Evolutionary conservation across 495 filamentous ascomycete genomes (phyloP), one percentile per base, ranked within the genome.

Genomic region (Daldinia bambusicola): DNA sequence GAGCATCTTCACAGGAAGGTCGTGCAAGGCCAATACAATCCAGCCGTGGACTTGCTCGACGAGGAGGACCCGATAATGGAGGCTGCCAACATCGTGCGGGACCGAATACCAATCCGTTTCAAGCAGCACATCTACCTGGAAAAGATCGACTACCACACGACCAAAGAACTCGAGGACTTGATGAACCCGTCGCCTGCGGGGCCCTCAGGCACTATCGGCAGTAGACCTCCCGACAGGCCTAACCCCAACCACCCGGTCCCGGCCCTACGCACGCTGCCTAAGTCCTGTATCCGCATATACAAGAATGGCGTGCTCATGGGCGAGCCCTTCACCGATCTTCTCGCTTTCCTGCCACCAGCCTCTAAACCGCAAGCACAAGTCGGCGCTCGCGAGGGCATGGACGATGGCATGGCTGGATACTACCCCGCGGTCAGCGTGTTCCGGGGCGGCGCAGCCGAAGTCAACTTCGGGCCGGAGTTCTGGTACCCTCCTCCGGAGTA

Each of bases 81-180:
- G 55, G 81, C 80, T 4, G 76, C 86, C 0, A 93, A 98, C 78
- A 91, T 97, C 62, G 92, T 99, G 59, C 92, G 96, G 66, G 96
- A 98, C 76, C 90, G 96, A 40, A 91, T 97, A 48, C 94, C 95
- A 2, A 97, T 98, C 67, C 89, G 94, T 14, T 97, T 94, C 79
- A 97, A 97, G 80, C 88, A 89, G 56, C 91, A 95, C 77, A 90
- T 93, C 57, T 97, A 94, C 80, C 97, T 97, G 80, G 96, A 99
- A 77, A 91, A 94, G 75, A 94, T 94, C 66, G 96, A 98, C 74
- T 95, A 97, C 76, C 91, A 92, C 68, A 80, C 91, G 1, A 90
- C 91, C 2, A 98, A 98, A 79, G 91, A 95, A 51, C 88, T 98
- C 20, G 95, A 97, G 69, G 90, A 95, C 41, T 84, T 93, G 32